Evolutionary conservation across 768 basidiomycete genomes (phyloP).

Genomic region (Auriscalpium orientale): DNA sequence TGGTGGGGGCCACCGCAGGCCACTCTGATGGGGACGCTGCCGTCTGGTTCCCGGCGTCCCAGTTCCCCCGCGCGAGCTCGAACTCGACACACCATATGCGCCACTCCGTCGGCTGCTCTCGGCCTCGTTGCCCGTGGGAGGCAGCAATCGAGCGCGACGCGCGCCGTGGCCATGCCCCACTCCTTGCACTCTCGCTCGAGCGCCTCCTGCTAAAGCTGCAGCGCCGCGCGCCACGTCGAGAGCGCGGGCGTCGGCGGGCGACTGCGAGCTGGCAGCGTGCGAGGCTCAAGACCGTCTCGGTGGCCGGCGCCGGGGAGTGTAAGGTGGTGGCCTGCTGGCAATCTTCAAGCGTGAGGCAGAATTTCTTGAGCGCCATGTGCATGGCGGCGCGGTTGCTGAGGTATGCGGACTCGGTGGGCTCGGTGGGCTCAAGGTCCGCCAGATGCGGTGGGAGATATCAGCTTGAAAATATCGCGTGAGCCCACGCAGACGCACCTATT

Average conservation of each 20-base stretch:
- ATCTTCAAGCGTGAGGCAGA: slow-evolving; percentile 65
- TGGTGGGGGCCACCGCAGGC: too few species aligned
- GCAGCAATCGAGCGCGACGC: slow-evolving; percentile 76
- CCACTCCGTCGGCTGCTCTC: slow-evolving; percentile 83
- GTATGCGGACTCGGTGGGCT: slow-evolving; percentile 57
- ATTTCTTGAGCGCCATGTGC: slow-evolving; percentile 74
- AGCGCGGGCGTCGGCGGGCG: slow-evolving; percentile 56
- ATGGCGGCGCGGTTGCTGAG: slow-evolving; percentile 84
- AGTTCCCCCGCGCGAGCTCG: slow-evolving; percentile 18
- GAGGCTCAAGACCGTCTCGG: slow-evolving; percentile 76
- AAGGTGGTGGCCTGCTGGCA: slow-evolving; percentile 68
- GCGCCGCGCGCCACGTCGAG: slow-evolving; percentile 54
- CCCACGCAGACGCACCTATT: slow-evolving; percentile 39
- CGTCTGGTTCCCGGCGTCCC: slow-evolving; percentile 64
- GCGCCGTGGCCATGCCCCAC: slow-evolving; percentile 72
- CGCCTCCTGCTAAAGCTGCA: slow-evolving; percentile 55
- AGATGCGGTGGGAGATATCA: slow-evolving; percentile 16
- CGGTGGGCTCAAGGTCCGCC: slow-evolving; percentile 18
- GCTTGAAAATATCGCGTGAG: not conserved
- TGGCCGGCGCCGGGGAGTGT: slow-evolving; percentile 50
- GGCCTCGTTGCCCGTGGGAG: slow-evolving; percentile 59
- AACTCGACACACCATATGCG: slow-evolving; percentile 18
- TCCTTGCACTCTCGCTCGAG: slow-evolving; percentile 47
- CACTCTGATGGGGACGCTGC: slow-evolving; percentile 74
- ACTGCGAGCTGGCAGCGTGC: slow-evolving; percentile 80